phyloP scores from a whole-genome alignment of 2,329 filamentous ascomycete genomes.

The Daldinia eschscholtzii region DNA sequence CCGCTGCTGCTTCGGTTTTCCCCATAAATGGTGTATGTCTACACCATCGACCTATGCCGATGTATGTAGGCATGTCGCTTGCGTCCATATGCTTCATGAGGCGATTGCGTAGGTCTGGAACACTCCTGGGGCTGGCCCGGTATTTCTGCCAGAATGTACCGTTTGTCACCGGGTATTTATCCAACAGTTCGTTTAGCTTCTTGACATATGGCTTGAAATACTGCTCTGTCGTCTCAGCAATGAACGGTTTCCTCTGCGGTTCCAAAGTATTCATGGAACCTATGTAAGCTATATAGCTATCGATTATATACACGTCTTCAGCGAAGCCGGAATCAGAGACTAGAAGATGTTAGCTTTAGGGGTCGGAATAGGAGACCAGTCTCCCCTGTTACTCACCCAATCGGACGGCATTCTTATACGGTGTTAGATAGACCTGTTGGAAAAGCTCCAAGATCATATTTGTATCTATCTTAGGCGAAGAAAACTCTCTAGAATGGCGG shows the following conservation, averaged over 20 bases:
- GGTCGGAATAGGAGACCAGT: background rate
- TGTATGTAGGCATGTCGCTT: background rate
- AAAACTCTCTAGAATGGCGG: background rate
- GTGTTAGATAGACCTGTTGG: background rate
- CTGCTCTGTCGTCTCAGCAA: background rate
- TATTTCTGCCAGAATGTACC: background rate
- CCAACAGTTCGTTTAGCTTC: background rate
- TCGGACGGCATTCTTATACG: background rate
- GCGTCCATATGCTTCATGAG: background rate
- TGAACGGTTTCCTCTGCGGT: background rate
- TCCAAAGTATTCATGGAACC: background rate
- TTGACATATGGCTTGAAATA: background rate
- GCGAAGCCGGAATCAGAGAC: background rate
- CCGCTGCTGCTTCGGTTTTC: accelerated
- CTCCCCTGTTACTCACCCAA: background rate
- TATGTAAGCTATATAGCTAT: background rate
- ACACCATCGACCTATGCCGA: background rate
- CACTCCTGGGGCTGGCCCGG: background rate
- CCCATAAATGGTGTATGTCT: background rate
- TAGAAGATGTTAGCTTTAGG: background rate
- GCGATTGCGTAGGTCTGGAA: background rate
- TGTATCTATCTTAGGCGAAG: background rate
- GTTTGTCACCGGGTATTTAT: background rate
- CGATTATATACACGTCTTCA: background rate
- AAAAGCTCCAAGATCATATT: background rate